phyloP scores from a whole-genome alignment of 768 basidiomycete species.

The Leucocoprinus leucothites region DNA sequence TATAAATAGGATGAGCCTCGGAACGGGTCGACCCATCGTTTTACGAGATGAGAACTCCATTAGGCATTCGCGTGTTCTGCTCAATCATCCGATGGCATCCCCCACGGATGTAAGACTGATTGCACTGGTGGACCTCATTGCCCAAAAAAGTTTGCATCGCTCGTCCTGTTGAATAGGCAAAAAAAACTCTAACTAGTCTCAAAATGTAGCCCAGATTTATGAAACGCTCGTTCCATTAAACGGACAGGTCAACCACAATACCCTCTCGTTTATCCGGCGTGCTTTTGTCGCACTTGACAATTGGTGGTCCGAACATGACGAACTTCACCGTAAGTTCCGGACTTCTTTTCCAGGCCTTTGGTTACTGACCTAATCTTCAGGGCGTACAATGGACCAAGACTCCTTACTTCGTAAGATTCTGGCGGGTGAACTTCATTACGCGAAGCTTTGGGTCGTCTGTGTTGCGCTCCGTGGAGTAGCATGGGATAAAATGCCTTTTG shows the following conservation, averaged over 20 bases:
- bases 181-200: not conserved
- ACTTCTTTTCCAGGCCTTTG: slow-evolving; percentile 6
- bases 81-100: slow-evolving; percentile 84
- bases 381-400: slow-evolving; percentile 80
- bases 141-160: slow-evolving; percentile 72
- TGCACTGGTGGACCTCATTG: slow-evolving; percentile 85
- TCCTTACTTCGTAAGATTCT: slow-evolving; percentile 85
- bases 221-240: slow-evolving; percentile 85
- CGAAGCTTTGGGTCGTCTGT: slow-evolving; percentile 93
- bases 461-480: slow-evolving; percentile 87
- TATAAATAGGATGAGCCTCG: slow-evolving; percentile 74
- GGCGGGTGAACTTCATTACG: slow-evolving; percentile 85
- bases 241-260: slow-evolving; percentile 82
- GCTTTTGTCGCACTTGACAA: slow-evolving; percentile 85
- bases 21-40: slow-evolving; percentile 87
- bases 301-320: slow-evolving; percentile 90
- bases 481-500: slow-evolving; percentile 96
- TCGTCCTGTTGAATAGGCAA: not conserved
- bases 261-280: slow-evolving; percentile 82
- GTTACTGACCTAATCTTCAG: slow-evolving; percentile 30
- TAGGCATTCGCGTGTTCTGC: slow-evolving; percentile 75
- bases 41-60: slow-evolving; percentile 88
- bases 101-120: slow-evolving; percentile 88
- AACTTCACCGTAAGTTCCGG: slow-evolving; percentile 62
- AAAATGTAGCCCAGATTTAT: slow-evolving; percentile 80